A percentile compares a stretch with the other conserved stretches of the same genome.
Conservation (phyloP, 768 basidiomycete species). For the Termitomyces sp. region DNA sequence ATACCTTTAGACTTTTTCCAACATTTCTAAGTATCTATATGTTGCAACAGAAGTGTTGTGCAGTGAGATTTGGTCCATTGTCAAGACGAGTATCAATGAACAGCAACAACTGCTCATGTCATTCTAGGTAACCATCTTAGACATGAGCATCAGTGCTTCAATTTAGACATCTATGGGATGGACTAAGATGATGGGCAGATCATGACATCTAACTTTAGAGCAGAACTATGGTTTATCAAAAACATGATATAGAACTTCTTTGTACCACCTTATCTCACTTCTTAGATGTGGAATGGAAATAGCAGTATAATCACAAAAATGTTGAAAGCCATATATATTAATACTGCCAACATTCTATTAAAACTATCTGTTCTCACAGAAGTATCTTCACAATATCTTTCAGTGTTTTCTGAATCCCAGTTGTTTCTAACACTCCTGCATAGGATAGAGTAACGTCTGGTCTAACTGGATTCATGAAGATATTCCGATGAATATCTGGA, state of each 20-base stretch:
- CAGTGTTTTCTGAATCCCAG: neutral
- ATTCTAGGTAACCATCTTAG: conserved; percentile 90
- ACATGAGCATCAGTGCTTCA: too few species aligned
- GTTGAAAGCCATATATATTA: conserved; percentile 77
- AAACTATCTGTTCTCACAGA: conserved; percentile 53
- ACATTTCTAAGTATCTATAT: conserved; percentile 72
- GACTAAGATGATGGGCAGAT: too few species aligned
- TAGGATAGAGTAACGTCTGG: conserved; percentile 67
- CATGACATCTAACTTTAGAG: too few species aligned
- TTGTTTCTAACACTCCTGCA: neutral
- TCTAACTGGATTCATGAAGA: conserved; percentile 63
- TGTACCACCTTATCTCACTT: conserved; percentile 65
- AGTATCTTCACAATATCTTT: conserved; percentile 26
- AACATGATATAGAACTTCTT: conserved; percentile 64
- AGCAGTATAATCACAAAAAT: conserved; percentile 30
- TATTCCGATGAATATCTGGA: conserved; percentile 88
- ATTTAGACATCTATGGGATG: too few species aligned
- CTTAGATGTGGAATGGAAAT: conserved; percentile 5
- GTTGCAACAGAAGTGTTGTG: conserved; percentile 93
- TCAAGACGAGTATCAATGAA: conserved; percentile 80
- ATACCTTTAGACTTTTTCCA: neutral
- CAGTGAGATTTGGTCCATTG: conserved; percentile 93
- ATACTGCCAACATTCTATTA: conserved; percentile 65
- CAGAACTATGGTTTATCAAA: conserved; percentile 78
- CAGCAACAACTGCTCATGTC: conserved; percentile 70